Base-by-base conservation (phyloP, 1,139 yeast species). In the Torulaspora pretoriensis region DNA sequence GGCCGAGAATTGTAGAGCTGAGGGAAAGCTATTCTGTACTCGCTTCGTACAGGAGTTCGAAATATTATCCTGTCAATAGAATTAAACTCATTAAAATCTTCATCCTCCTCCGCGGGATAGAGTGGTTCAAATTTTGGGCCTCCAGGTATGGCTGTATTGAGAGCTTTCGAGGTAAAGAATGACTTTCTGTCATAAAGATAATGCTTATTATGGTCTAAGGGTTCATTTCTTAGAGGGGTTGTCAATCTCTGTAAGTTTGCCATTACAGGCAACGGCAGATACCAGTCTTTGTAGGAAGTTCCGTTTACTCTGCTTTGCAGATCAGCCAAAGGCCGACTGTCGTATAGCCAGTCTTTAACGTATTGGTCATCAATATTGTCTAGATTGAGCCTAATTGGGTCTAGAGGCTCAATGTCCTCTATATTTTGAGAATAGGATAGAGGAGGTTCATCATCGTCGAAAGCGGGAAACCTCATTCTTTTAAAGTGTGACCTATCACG, bases 381-480 rank as follows among this genome's bases (percentile, higher is more conserved):
- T 12, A 84, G 65, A 22, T 83, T 85, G 51, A 84, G 60, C 50
- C 73, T 78, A 25, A 90, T 78, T 0, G 92, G 74, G 28, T 83
- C 90, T 5, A 78, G 72, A 0, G 90, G 84, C 40, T 83, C 92
- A 0, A 80, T 67, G 25, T 80, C 83, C 49, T 86, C 85, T 16
- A 89, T 70, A 56, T 86, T 84, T 49, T 88, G 95, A 19, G 80
- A 61, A 83, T 89, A 92, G 50, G 83, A 80, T 34, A 90, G 64
- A 0, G 95, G 95, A 0, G 97, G 96, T 62, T 90, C 97, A 62
- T 94, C 98, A 61, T 94, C 99, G 65, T 94, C 98, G 68, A 92
- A 89, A 0, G 96, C 92, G 1, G 99, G 99, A 55, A 92, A 85
- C 45, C 89, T 74, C 85, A 92, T 82, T 56, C 99, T 75, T 57